Evolutionary conservation across 495 filamentous ascomycete species (phyloP), one percentile per base, ranked within the genome.

Genomic region (Oidiodendron maius): DNA sequence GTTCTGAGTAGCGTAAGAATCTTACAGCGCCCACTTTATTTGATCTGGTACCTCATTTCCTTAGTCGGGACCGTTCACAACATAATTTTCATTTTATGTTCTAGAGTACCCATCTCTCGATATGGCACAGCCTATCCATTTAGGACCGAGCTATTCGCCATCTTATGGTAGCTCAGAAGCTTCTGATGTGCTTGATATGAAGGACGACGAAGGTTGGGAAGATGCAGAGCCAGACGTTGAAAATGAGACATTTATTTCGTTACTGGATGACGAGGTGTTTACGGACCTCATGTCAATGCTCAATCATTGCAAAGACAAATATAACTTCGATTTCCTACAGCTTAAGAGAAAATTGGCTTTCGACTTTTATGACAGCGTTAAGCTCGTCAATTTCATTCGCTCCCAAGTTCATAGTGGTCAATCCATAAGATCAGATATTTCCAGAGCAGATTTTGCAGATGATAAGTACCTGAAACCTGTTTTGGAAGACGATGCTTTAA

Each of bases 401-500:
- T 61, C 71, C 6, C 59, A 76, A 51, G 74, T 75, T 6, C 71
- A 72, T 51, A 61, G 58, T 39, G 81, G 78, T 32, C 71, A 77
- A 36, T 56, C 64, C 10, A 62, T 73, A 3, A 68, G 77, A 4
- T 4, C 13, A 44, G 64, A 82, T 24, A 78, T 82, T 38, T 73
- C 76, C 9, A 71, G 66, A 49, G 64, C 66, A 12, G 67, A 77
- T 25, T 83, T 94, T 54, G 70, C 82, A 23, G 81, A 87, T 46
- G 90, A 97, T 46, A 65, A 71, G 44, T 93, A 82, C 57, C 64
- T 96, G 43, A 83, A 86, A 65, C 91, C 91, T 1, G 82, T 87
- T 9, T 64, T 97, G n/a, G 87, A 94, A 55, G 89, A 95, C 57
- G 91, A 97, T 52, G 84, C 90, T 12, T 70, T 96, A 32, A 71